phyloP scores from a whole-genome alignment of 1,139 yeast genomes.

The Suhomyces coccinellae region DNA sequence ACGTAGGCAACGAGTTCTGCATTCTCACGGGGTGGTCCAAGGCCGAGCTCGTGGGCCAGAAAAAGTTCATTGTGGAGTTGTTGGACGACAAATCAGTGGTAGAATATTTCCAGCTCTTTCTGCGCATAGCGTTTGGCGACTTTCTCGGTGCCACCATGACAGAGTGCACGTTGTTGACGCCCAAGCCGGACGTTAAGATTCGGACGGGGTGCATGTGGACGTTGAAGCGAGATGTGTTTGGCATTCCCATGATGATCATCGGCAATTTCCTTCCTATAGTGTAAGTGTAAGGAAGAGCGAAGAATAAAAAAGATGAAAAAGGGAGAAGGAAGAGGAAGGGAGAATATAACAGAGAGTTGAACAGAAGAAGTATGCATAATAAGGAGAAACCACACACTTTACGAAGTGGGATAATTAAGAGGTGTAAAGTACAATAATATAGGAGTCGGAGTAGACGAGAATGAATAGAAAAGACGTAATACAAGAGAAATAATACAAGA shows the following conservation, averaged over 20 bases:
- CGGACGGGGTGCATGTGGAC: slow-evolving; percentile 89
- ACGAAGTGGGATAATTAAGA: no score
- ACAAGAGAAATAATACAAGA: no score
- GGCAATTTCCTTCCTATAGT: slow-evolving; percentile 86
- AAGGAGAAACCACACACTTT: no score
- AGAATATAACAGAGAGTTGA: no score
- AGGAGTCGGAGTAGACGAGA: no score
- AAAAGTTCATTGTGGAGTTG: slow-evolving; percentile 81
- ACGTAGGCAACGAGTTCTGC: slow-evolving; percentile 90
- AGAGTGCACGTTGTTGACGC: slow-evolving; percentile 73
- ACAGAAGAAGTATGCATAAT: no score
- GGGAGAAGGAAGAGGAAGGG: no score
- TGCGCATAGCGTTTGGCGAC: slow-evolving; percentile 88
- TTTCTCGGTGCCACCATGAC: slow-evolving; percentile 89
- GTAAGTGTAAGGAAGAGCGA: slow-evolving; percentile 15
- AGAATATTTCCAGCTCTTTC: slow-evolving; percentile 83
- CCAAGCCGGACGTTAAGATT: slow-evolving; percentile 48
- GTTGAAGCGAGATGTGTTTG: slow-evolving; percentile 63
- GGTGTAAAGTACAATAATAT: no score
- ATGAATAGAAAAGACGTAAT: no score
- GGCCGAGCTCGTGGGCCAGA: slow-evolving; percentile 58
- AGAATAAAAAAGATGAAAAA: no score
- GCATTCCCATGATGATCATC: slow-evolving; percentile 84
- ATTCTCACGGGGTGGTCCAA: slow-evolving; percentile 86
- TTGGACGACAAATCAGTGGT: slow-evolving; percentile 86